Evolutionary conservation across 208 protist species (phyloP), one percentile per base, ranked within the genome.

Genomic region (Wallacemonas collosoma): DNA sequence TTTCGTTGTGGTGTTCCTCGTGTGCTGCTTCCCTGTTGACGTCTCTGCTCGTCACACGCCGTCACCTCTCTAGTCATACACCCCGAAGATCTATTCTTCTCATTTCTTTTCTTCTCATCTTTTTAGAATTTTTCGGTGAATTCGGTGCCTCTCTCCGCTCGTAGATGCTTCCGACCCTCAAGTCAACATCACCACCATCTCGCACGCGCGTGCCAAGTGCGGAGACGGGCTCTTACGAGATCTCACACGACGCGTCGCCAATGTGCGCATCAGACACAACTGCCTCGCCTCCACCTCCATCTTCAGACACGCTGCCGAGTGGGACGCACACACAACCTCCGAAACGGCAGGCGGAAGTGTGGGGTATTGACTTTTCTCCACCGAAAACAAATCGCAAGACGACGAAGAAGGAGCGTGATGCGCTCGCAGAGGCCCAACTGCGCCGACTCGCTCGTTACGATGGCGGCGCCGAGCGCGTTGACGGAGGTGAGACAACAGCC

Each of bases 341-440:
- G 45, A 50, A 50, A 12, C 56, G 56, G 7, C 69, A 73, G n/a
- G 60, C 77, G 1, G 81, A 88, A 64, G 91, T 82, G 41, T 95
- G 91, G 91, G 68, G 75, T 36, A 86, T 95, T 67, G 79, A 93
- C 71, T 93, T 95, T 62, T 77, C 82, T 12, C 14, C 72, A 1
- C 64, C 76, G 58, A 82, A 75, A 26, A 70, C 70, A 47, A 77
- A 58, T 54, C 80, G 90, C 7, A 91, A 90, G 76, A 85, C 81
- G 58, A 86, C 85, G 1, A 79, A 74, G 54, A 95, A 87, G 68
- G 88, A 95, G 77, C 82, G 83, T 12, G 76, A 85, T 9, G 87
- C 86, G 7, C 70, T 94, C 47, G 41, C 74, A 12, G 80, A 80
- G 35, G 75, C 74, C n/a, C 75, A 72, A 4, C 36, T 81, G 41